Base-by-base conservation (phyloP, 495 filamentous ascomycete species). In the Trichoderma reesei region DNA sequence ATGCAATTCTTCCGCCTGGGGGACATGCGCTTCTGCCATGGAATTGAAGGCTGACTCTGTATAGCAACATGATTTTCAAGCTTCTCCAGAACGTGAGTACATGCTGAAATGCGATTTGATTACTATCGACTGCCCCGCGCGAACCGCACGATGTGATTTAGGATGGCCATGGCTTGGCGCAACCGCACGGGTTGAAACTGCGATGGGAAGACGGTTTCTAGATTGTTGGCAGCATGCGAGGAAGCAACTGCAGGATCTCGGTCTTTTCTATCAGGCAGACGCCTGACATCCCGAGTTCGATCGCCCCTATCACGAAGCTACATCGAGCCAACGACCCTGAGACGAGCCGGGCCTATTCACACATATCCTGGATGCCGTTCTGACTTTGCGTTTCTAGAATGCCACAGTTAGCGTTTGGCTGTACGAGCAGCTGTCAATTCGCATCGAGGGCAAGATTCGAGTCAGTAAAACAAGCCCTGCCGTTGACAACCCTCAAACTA, bases 361-460 rank as follows among this genome's bases (percentile, higher is more conserved):
- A 48, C 44, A 18, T 48, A 18, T 16, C 16, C 44, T 48, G 51
- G 31, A 33, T 34, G 9, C 31, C 11, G 1, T 56, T 2, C 51
- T 56, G n/a, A 56, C 51, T 56, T 31, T 26, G 44, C 16, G 20
- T 48, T n/a, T 13, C 18, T 85, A 90, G 73, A 88, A 90, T 68
- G 86, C 88, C 8, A 90, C 88, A 1, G 91, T 98, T 11, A 88
- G 90, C 67, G 88, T 98, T 73, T 98, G 94, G 94, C 81, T 98
- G 16, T 97, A 91, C 78, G 94, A 98, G 79, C 93, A 98, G 79
- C 79, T 97, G 38, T 85, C 86, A 5, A 92, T 96, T 70, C 81
- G 95, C 64, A 96, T 98, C 73, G 90, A 96, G 72, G 94, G 94
- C 33, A 95, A 92, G 76, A 96, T 98, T 68, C 83, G 92, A 70